These are phyloP conservation scores for Boletus reticuloceps DNA, from an alignment of 768 basidiomycete species.

Conservation along the genomic window DNA sequence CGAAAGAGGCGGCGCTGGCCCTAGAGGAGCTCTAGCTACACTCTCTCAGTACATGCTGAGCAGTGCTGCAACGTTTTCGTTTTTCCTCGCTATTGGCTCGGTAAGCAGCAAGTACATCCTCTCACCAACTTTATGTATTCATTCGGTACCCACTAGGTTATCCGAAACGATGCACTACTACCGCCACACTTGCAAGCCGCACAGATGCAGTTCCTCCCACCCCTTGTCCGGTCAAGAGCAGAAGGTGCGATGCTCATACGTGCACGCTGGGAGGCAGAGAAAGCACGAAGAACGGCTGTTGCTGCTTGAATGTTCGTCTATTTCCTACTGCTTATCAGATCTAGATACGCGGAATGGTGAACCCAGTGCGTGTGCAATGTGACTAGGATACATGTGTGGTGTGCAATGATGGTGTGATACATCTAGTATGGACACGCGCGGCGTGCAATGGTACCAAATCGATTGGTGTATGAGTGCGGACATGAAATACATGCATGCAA, in stretches of 20 bases:
- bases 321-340: slow-evolving; percentile 3
- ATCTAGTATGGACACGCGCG: slow-evolving; percentile 21
- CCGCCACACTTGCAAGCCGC: slow-evolving; percentile 63
- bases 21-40: slow-evolving; percentile 84
- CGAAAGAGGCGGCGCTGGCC: slow-evolving; percentile 92
- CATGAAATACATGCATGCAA: slow-evolving; percentile 12
- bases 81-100: slow-evolving; percentile 94
- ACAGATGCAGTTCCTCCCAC: slow-evolving; percentile 53
- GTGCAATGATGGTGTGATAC: slow-evolving; percentile 5
- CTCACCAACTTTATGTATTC: not conserved
- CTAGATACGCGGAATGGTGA: slow-evolving; percentile 14
- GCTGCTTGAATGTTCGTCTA: slow-evolving; percentile 12
- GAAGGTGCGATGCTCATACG: slow-evolving; percentile 72
- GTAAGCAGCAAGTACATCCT: slow-evolving; percentile 41
- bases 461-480: slow-evolving; percentile 17
- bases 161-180: slow-evolving; percentile 72
- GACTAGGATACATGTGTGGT: slow-evolving; percentile 19
- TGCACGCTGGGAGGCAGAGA: slow-evolving; percentile 73
- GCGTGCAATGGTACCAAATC: slow-evolving; percentile 23
- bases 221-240: slow-evolving; percentile 58
- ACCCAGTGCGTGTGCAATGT: slow-evolving; percentile 10
- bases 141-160: slow-evolving; percentile 57
- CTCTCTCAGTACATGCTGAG: slow-evolving; percentile 98
- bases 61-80: slow-evolving; percentile 95
- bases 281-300: slow-evolving; percentile 24